Evolutionary conservation across 371 early-diverging fungal genomes (phyloP), one percentile per base, ranked within the genome.

Genomic region (Conidiobolus incongruus): DNA sequence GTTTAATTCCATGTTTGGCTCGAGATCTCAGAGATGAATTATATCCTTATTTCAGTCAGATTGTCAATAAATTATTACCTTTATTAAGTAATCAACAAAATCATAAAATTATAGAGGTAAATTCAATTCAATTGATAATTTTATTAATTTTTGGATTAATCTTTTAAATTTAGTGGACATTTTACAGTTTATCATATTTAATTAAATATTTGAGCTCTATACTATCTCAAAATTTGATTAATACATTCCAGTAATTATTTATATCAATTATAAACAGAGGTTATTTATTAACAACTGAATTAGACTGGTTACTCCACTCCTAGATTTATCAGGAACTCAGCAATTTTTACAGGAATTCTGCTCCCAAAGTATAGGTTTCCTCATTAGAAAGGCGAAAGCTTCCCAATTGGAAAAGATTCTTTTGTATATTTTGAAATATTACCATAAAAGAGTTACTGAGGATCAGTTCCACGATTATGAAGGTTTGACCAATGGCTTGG

Each of bases 21-120:
- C 77, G 72, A 49, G 97, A 96, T 57, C 62, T 96, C 19, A 84
- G 84, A 55, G 79, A 77, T 8, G 95, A 94, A 47, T 75, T 92
- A 23, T 77, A 72, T 50, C 74, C 75, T n/a, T 73, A 77, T 51
- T 85, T 82, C 51, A n/a, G n/a, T n/a, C n/a, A n/a, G n/a, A n/a
- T 62, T 65, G 31, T 48, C 61, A 3, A 47, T 90, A 21, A 48
- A 85, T 19, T 46, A 51, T 1, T 53, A 65, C 6, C 68, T 89
- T 17, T 44, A 74, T 38, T 66, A 68, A 17, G 53, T 86, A 23
- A 69, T 83, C 24, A 63, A 69, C 30, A 56, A n/a, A n/a, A n/a
- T n/a, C n/a, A n/a, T n/a, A n/a, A n/a, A n/a, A n/a, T n/a, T n/a
- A n/a, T n/a, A n/a, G 60, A 11, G 61, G 67, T 29, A 75, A 6